Percentiles rank a stretch among this genome's conserved stretches.
Evolutionary conservation across 1,139 yeast genomes (phyloP).

Genomic region (Lodderomyces jiufengensis): DNA sequence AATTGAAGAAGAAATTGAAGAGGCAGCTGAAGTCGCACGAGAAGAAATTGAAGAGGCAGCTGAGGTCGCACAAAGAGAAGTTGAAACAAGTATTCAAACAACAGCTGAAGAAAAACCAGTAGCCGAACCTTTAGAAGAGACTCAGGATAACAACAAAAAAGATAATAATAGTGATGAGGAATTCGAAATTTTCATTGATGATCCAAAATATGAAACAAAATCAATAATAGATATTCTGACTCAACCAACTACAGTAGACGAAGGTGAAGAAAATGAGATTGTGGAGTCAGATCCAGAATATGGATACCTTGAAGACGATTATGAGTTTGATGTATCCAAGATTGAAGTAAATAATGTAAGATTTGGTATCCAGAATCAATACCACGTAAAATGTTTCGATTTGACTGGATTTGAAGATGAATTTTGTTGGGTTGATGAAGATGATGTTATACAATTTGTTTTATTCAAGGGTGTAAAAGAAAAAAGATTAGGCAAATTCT

Average conservation of each 20-base stretch:
- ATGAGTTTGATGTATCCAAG: constrained; percentile 52
- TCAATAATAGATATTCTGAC: constrained; percentile 2
- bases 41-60: constrained; percentile 5
- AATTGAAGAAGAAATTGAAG: constrained; percentile 11
- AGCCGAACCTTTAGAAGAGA: not conserved
- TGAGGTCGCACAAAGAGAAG: not conserved
- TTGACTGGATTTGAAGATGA: constrained; percentile 50
- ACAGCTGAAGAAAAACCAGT: not conserved
- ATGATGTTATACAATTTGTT: constrained; percentile 46
- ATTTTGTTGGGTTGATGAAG: constrained; percentile 54
- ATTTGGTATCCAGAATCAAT: constrained; percentile 50
- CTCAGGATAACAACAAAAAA: not conserved
- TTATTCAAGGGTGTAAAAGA: constrained; percentile 55
- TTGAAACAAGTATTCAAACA: constrained; percentile 1
- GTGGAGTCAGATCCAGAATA: constrained; percentile 44
- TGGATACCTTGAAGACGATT: constrained; percentile 66
- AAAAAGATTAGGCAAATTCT: constrained; percentile 51
- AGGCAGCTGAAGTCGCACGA: constrained; percentile 9
- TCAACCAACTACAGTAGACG: constrained; percentile 9
- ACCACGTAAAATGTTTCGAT: constrained; percentile 42
- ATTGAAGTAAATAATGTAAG: constrained; percentile 54
- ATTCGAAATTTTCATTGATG: constrained; percentile 11
- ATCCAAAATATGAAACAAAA: constrained; percentile 9
- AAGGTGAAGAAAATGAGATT: constrained; percentile 5
- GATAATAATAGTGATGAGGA: not conserved